Evolutionary conservation across 371 early-diverging fungal species (phyloP).

Genomic region (Lichtheimia ornata): DNA sequence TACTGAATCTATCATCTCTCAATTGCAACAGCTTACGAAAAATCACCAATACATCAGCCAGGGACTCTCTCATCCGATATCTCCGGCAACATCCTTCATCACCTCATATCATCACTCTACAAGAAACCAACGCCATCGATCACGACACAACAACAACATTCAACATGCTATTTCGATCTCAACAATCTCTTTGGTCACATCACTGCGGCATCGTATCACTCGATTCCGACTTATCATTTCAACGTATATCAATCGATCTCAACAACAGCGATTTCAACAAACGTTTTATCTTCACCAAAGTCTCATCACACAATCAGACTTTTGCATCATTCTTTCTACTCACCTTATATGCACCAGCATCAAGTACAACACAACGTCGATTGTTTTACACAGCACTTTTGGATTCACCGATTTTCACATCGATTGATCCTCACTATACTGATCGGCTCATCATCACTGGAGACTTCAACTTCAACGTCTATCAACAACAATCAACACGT

Average conservation of each 20-base stretch:
- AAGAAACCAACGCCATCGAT: constrained; percentile 6
- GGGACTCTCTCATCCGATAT: no score
- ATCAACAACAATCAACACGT: no score
- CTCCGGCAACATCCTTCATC: neutral
- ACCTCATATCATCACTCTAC: neutral
- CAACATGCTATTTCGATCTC: neutral
- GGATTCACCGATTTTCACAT: no score
- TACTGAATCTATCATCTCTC: no score
- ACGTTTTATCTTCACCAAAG: neutral
- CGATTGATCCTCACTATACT: no score
- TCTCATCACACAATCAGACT: no score
- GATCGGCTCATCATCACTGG: constrained; percentile 8
- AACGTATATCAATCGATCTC: neutral
- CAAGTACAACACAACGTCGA: neutral
- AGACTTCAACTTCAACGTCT: constrained; percentile 8
- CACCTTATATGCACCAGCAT: constrained; percentile 9
- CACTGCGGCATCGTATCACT: constrained; percentile 8
- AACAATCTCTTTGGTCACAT: neutral
- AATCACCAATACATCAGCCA: no score
- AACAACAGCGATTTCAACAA: no score
- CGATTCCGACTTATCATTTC: neutral
- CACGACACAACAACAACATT: neutral
- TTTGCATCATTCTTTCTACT: neutral
- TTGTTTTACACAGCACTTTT: neutral
- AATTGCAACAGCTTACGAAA: no score